Evolutionary conservation across 441 rosid genomes (phyloP), one percentile per base, ranked within the genome.

Genomic region (Cnidoscolus chayamansa): DNA sequence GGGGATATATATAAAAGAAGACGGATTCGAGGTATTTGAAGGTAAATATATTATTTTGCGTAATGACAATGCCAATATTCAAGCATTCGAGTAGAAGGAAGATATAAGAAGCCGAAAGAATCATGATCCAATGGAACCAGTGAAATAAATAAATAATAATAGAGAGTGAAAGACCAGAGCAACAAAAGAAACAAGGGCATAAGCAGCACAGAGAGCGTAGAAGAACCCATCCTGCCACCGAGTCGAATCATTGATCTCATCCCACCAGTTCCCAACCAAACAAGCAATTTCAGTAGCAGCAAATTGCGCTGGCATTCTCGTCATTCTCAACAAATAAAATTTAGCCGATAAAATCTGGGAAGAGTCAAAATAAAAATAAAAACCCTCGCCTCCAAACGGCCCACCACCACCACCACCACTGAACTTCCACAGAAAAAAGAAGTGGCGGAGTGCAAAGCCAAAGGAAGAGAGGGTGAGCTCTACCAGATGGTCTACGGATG

Each of bases 221-320:
- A 89, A 92, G 77, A 92, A 84, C 79, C 88, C 93, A 75, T 92
- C 93, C 72, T 92, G 97, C 94, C 94, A 92, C 66, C 68, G 79
- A 75, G 79, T 71, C 9, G 96, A 87, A 8, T 85, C 88, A 74
- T 88, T 85, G 79, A 88, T 80, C 74, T 85, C 86, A 32, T 78
- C 82, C 88, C 88, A 85, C 88, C 83, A 80, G 63, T 71, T 40
- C 58, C 80, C 79, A 10, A 69, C 50, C 71, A 77, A 2, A 32
- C 78, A 73, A 37, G 51, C 76, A 8, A 69, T 7, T 60, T 74
- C 81, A 55, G 68, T 10, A 43, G 79, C 62, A 57, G 54, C 62
- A n/a, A 55, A 49, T 58, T 7, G 16, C 78, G 68, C 69, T 54
- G 73, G 73, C 81, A 80, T 72, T 74, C 61, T 75, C 74, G 65